phyloP scores from a whole-genome alignment of 441 rosid genomes.

The Adansonia rubrostipa region DNA sequence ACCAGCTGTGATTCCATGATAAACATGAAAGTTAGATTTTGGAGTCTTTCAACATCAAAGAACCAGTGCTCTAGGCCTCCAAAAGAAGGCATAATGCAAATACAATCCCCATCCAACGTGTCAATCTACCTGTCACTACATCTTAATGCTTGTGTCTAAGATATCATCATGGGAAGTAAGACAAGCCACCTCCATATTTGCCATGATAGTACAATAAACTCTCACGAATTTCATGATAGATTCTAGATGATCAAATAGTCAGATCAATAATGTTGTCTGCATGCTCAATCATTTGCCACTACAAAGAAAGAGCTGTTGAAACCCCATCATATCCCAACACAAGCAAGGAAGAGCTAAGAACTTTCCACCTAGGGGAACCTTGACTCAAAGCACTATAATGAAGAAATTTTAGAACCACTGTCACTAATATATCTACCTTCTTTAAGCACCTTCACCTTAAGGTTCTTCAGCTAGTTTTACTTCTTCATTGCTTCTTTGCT shows the following conservation, averaged over 20 bases:
- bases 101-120: neutral
- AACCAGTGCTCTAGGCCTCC: neutral
- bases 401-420: neutral
- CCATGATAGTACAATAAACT: neutral
- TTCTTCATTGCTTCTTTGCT: neutral
- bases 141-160: neutral
- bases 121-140: neutral
- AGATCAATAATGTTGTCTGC: neutral
- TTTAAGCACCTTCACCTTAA: neutral
- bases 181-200: neutral
- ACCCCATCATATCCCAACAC: neutral
- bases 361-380: neutral
- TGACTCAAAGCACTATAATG: neutral
- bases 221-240: neutral
- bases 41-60: conserved; percentile 14
- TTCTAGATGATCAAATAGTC: neutral
- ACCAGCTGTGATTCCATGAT: neutral
- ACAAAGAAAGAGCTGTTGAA: neutral
- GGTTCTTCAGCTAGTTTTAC: neutral
- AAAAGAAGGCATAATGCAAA: neutral
- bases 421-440: neutral
- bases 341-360: neutral
- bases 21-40: neutral
- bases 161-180: neutral
- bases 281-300: conserved; percentile 3